Conservation (phyloP, 352 stramenopile genomes). For the Blastocystis sp. region DNA sequence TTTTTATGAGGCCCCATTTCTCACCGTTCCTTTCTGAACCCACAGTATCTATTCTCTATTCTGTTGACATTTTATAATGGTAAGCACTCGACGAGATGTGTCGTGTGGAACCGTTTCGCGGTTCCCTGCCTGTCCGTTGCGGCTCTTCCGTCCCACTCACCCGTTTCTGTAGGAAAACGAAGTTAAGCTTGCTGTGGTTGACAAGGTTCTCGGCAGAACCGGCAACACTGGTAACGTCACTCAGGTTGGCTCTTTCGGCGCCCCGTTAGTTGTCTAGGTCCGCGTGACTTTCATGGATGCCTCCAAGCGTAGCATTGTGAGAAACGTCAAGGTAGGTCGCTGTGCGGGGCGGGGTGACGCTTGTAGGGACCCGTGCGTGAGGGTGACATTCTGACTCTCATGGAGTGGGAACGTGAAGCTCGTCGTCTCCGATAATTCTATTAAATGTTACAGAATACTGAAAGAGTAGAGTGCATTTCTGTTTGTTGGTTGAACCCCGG, state of each 20-base stretch:
- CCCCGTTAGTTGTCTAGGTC: conserved; percentile 77
- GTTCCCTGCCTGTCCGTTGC: neutral
- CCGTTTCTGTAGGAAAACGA: conserved; percentile 66
- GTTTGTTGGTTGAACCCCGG: neutral
- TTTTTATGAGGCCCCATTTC: conserved; percentile 15
- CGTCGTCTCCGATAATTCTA: conserved; percentile 92
- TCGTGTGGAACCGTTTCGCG: neutral
- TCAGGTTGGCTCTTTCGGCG: conserved; percentile 81
- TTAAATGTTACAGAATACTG: conserved; percentile 67
- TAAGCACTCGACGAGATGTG: neutral
- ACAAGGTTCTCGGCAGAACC: conserved; percentile 96
- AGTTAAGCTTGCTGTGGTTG: conserved; percentile 97
- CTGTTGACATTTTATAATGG: conserved; percentile 50
- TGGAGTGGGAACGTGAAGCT: conserved; percentile 99
- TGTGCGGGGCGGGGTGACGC: conserved; percentile 79
- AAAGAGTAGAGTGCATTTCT: neutral
- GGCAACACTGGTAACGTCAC: conserved; percentile 99
- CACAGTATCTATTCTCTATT: conserved; percentile 41
- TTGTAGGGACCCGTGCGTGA: conserved; percentile 47
- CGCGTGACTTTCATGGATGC: conserved; percentile 99
- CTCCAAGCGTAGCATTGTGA: conserved; percentile 96
- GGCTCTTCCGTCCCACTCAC: neutral
- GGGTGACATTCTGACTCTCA: conserved; percentile 96
- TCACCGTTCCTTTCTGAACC: conserved; percentile 1
- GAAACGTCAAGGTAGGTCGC: conserved; percentile 99